Conservation (phyloP, 2,329 filamentous ascomycete genomes). For the Monilinia fructigena region DNA sequence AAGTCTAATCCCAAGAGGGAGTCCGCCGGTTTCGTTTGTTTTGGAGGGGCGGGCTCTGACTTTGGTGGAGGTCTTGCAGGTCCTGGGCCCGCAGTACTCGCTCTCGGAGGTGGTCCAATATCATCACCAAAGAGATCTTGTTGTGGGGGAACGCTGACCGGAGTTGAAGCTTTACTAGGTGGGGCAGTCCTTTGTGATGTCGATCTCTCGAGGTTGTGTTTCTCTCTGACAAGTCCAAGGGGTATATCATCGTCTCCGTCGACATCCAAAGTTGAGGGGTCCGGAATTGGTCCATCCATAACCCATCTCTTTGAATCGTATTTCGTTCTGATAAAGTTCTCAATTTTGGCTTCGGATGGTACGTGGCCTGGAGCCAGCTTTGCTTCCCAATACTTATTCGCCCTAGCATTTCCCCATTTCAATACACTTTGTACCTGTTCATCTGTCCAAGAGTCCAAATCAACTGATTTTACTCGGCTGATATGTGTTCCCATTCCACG, state of each 20-base stretch:
- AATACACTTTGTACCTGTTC: constrained; percentile 93
- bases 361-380: constrained; percentile 89
- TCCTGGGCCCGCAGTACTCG: constrained; percentile 69
- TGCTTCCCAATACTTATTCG: constrained; percentile 98
- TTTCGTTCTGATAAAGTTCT: constrained; percentile 99
- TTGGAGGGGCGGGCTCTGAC: constrained; percentile 64
- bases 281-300: constrained; percentile 95
- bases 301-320: constrained; percentile 99
- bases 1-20: constrained; percentile 92
- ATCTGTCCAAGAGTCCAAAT: constrained; percentile 97
- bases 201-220: constrained; percentile 59
- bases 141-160: constrained; percentile 49
- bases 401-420: constrained; percentile 92
- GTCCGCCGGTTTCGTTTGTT: constrained; percentile 70
- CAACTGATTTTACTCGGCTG: constrained; percentile 95
- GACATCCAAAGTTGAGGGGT: constrained; percentile 81
- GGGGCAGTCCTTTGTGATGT: constrained; percentile 38
- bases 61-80: constrained; percentile 54
- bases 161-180: constrained; percentile 31
- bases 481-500: constrained; percentile 99
- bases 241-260: constrained; percentile 83
- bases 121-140: constrained; percentile 82
- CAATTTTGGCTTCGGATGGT: constrained; percentile 95
- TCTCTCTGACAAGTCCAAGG: constrained; percentile 62
- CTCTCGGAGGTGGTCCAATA: constrained; percentile 61